Conservation (phyloP, 2,329 filamentous ascomycete genomes). For the Cercospora sojina region DNA sequence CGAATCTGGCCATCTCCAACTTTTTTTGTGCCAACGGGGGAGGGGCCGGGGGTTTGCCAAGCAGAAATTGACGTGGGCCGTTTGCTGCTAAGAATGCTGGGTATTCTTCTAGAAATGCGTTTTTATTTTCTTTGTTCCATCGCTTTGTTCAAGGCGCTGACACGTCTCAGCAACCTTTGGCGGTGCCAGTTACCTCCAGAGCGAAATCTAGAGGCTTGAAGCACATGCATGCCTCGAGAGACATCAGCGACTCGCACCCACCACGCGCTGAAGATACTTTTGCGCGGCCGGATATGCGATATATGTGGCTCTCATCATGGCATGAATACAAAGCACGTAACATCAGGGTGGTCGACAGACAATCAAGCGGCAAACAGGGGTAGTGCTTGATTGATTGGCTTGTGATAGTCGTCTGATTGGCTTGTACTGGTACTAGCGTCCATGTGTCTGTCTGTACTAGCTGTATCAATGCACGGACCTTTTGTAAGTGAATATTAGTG, state of each 20-base stretch:
- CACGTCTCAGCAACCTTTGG: neutral
- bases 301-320: neutral
- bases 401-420: no score
- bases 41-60: no score
- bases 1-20: neutral
- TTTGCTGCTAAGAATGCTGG: neutral
- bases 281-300: neutral
- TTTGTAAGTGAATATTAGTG: no score
- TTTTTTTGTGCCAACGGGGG: neutral
- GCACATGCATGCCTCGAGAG: neutral
- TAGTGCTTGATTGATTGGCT: no score
- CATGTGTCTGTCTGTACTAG: no score
- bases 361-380: no score
- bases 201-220: neutral
- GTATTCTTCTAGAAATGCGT: neutral
- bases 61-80: neutral
- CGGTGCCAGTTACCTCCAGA: neutral
- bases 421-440: no score
- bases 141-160: neutral
- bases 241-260: neutral
- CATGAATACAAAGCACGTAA: neutral
- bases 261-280: neutral
- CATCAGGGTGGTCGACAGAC: no score
- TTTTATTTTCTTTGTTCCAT: neutral
- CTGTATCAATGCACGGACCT: no score